phyloP scores from a whole-genome alignment of 164 flowering plant genomes.

The Vitis labrusca region DNA sequence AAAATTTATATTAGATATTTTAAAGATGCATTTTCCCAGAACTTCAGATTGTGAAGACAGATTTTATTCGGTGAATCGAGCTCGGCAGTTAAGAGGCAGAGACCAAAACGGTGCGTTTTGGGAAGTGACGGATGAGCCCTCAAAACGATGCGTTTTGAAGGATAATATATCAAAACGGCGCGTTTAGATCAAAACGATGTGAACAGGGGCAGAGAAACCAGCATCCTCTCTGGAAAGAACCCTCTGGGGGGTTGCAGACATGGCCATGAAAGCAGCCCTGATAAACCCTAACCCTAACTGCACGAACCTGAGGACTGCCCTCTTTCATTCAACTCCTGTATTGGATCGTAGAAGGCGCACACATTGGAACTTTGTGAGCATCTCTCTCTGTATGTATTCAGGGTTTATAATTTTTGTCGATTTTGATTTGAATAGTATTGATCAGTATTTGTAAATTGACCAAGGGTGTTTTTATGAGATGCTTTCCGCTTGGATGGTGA shows the following conservation, averaged over 20 bases:
- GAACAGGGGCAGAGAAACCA: too few species aligned
- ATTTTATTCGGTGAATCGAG: too few species aligned
- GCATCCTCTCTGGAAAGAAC: not conserved
- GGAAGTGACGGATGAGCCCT: too few species aligned
- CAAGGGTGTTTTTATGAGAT: not conserved
- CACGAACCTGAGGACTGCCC: conserved; percentile 27
- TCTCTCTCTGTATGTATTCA: conserved; percentile 6
- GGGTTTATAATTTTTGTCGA: not conserved
- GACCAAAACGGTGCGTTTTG: too few species aligned
- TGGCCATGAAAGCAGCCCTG: conserved; percentile 31
- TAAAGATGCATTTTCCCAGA: too few species aligned
- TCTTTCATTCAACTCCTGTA: conserved; percentile 65
- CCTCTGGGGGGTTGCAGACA: conserved; percentile 7
- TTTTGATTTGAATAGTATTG: not conserved
- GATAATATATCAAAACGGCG: too few species aligned
- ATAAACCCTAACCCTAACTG: conserved; percentile 16
- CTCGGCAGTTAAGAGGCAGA: too few species aligned
- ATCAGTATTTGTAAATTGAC: not conserved
- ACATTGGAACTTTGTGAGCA: conserved; percentile 45
- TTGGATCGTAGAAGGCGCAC: conserved; percentile 52
- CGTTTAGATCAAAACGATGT: too few species aligned
- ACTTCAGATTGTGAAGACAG: too few species aligned
- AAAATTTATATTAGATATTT: too few species aligned
- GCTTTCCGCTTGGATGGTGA: not conserved
- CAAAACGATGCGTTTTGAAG: too few species aligned